phyloP scores from a whole-genome alignment of 805 yeast species.

The Wickerhamiella bombiphila region DNA sequence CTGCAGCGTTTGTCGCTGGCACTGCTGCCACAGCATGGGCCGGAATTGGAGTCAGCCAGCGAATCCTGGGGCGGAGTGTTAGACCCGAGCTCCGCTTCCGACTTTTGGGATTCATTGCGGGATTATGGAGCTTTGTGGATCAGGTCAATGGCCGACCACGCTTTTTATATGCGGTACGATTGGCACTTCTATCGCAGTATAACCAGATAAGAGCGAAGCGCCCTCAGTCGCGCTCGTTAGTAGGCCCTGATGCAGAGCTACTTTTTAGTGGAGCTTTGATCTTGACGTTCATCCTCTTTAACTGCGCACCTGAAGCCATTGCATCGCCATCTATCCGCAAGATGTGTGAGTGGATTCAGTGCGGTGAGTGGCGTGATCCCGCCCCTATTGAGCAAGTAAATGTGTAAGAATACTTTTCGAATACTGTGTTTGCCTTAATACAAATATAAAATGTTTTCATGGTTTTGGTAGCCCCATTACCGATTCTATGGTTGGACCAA shows the following conservation, averaged over 20 bases:
- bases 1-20: conserved; percentile 24
- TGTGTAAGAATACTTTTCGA: too few species aligned
- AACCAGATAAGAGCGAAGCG: conserved; percentile 19
- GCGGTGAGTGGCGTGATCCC: conserved; percentile 18
- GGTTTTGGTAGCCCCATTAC: too few species aligned
- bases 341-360: conserved; percentile 22
- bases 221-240: conserved; percentile 15
- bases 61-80: conserved; percentile 20
- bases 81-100: conserved; percentile 24
- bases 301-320: conserved; percentile 13
- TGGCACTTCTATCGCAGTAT: conserved; percentile 27
- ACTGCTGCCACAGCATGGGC: conserved; percentile 26
- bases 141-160: conserved; percentile 23
- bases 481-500: too few species aligned
- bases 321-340: conserved; percentile 18
- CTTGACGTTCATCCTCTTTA: conserved; percentile 9
- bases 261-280: conserved; percentile 24
- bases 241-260: conserved; percentile 22
- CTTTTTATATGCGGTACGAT: conserved; percentile 24
- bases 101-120: conserved; percentile 29
- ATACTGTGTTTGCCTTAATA: too few species aligned
- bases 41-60: conserved; percentile 26
- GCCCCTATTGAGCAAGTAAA: conserved; percentile 1
- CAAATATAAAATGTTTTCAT: too few species aligned
- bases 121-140: conserved; percentile 28